Evolutionary conservation across 31 red algal genomes (phyloP), one percentile per base, ranked within the genome.

Genomic region (Pterothamnion heteromorphum): DNA sequence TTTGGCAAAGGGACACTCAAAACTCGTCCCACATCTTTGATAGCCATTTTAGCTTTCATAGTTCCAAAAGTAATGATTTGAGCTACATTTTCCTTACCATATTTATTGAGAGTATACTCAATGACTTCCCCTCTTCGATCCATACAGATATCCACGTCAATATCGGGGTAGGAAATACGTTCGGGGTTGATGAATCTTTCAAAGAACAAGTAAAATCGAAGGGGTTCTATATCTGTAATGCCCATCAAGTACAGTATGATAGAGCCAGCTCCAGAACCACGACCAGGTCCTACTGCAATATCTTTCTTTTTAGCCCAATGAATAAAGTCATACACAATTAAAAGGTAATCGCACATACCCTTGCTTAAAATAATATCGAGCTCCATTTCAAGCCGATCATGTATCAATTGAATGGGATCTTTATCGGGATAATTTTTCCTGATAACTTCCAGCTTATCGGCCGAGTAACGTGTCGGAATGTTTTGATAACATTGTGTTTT

Each of bases 221-320:
- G 94, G 38, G 95, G 95, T 39, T 98, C 97, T n/a, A 98, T 84
- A 82, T 97, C 94, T 1, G 97, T 98, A 38, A 98, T 98, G 36
- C 84, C 33, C 14, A 98, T 80, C 24, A 76, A 91, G 74, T 93
- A 98, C 36, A 94, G 95, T 36, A 98, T 92, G 36, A 98, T 87
- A 26, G 95, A 97, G 31, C 97, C 95, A 34, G 95, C 95, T 31
- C 92, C 97, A 39, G 97, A 98, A 0, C 97, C 97, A 31, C 97
- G 90, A 26, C 95, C 97, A 34, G 95, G 95, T 43, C 97, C 97
- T n/a, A 98, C 95, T 0, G 95, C 94, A 27, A 98, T 96, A 76
- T 78, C 38, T 18, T 80, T 32, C 26, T 94, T 88, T 37, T 91
- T 94, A 3, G 97, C 97, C 88, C 85, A 95, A 28, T 81, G 34